These are phyloP conservation scores for Psophocarpus tetragonolobus DNA, from an alignment of 306 rosid genomes.

Conservation along the genomic window DNA sequence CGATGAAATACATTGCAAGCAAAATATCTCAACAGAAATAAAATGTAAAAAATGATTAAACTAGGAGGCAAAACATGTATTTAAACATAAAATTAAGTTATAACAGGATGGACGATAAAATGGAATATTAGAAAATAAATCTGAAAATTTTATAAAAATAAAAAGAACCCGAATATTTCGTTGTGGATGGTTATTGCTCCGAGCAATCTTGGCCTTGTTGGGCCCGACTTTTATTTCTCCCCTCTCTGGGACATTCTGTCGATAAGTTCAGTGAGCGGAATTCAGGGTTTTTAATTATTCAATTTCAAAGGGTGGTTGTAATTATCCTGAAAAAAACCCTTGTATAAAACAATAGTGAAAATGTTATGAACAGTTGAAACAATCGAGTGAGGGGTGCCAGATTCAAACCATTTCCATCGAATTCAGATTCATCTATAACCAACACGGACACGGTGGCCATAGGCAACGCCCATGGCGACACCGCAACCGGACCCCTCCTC, in stretches of 20 bases:
- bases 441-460: constrained; percentile 26
- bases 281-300: not conserved
- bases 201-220: not conserved
- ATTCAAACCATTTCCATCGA: not conserved
- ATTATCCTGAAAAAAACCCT: not conserved
- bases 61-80: too few species aligned
- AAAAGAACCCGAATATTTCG: not conserved
- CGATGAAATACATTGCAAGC: too few species aligned
- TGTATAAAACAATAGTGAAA: not conserved
- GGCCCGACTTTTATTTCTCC: not conserved
- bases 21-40: too few species aligned
- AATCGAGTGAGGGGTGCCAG: not conserved
- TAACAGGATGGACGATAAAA: too few species aligned
- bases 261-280: not conserved
- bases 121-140: too few species aligned
- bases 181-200: not conserved
- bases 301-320: not conserved
- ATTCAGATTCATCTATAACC: constrained; percentile 2
- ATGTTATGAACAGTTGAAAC: not conserved
- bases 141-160: not conserved
- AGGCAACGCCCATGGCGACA: constrained; percentile 58
- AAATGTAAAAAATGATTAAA: too few species aligned
- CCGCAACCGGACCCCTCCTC: constrained; percentile 39
- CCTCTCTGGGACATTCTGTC: not conserved
- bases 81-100: too few species aligned